Conservation (phyloP, 2,329 filamentous ascomycete species). For the Stromatinia cepivora region DNA sequence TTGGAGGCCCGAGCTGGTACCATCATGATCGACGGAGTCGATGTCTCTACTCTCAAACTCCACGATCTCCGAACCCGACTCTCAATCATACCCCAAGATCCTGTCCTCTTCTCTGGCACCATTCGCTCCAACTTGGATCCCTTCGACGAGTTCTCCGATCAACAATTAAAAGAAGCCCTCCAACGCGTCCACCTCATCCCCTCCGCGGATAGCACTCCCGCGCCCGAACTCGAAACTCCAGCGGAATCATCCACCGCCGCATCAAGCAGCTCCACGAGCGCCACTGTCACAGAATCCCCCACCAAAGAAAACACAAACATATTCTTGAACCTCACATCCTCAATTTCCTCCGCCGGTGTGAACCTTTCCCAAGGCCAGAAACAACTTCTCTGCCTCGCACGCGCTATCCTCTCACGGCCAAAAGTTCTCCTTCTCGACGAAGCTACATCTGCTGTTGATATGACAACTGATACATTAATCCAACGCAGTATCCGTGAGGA, state of each 20-base stretch:
- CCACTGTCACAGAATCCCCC: slow-evolving; percentile 31
- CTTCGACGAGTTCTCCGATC: slow-evolving; percentile 80
- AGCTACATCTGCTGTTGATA: slow-evolving; percentile 74
- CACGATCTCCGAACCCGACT: slow-evolving; percentile 37
- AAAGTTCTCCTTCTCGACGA: slow-evolving; percentile 78
- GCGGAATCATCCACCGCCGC: slow-evolving; percentile 19
- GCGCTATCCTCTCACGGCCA: slow-evolving; percentile 67
- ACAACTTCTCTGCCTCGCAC: slow-evolving; percentile 71
- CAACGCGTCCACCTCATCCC: slow-evolving; percentile 82
- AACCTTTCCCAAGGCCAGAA: slow-evolving; percentile 74
- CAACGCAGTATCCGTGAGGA: slow-evolving; percentile 71
- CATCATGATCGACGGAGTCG: slow-evolving; percentile 38
- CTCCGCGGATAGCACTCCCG: slow-evolving; percentile 16
- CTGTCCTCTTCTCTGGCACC: slow-evolving; percentile 83
- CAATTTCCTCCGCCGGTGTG: slow-evolving; percentile 66
- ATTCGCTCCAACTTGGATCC: slow-evolving; percentile 90
- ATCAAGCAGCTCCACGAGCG: not conserved
- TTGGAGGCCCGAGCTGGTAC: slow-evolving; percentile 44
- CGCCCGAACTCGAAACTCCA: slow-evolving; percentile 1
- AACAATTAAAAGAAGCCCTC: slow-evolving; percentile 80
- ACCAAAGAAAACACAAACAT: slow-evolving; percentile 60
- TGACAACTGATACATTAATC: slow-evolving; percentile 70
- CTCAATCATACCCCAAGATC: slow-evolving; percentile 52
- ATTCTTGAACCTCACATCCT: slow-evolving; percentile 60
- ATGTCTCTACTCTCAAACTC: slow-evolving; percentile 40